These are phyloP conservation scores for Xylariaceae sp. DNA, from an alignment of 2,329 filamentous ascomycete genomes.

Conservation along the genomic window DNA sequence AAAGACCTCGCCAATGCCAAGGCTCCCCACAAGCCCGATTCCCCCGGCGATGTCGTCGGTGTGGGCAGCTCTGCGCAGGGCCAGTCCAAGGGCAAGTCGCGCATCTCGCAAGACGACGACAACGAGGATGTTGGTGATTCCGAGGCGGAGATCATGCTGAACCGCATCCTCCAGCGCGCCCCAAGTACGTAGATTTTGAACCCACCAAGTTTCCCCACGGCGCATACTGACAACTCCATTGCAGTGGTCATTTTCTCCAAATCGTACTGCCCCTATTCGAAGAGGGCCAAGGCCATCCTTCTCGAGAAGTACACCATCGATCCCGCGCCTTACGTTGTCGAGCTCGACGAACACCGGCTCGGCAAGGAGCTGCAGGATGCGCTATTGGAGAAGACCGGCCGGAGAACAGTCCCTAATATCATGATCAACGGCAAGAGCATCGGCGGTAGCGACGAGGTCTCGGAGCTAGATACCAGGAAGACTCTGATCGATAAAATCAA, in stretches of 20 bases:
- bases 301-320: slow-evolving; percentile 80
- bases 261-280: slow-evolving; percentile 83
- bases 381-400: slow-evolving; percentile 69
- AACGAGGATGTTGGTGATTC: slow-evolving; percentile 48
- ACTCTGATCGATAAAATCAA: slow-evolving; percentile 58
- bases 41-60: slow-evolving; percentile 54
- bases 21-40: slow-evolving; percentile 55
- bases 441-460: slow-evolving; percentile 84
- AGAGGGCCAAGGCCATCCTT: slow-evolving; percentile 78
- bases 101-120: slow-evolving; percentile 39
- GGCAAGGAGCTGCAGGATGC: slow-evolving; percentile 69
- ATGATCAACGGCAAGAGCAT: slow-evolving; percentile 84
- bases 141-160: slow-evolving; percentile 67
- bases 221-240: slow-evolving; percentile 9
- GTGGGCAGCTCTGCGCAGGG: slow-evolving; percentile 55
- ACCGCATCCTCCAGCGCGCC: slow-evolving; percentile 75
- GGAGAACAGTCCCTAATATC: slow-evolving; percentile 87
- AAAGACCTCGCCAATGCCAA: slow-evolving; percentile 68
- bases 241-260: slow-evolving; percentile 95
- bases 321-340: slow-evolving; percentile 80
- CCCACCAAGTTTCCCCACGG: neutral
- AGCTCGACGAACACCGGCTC: slow-evolving; percentile 78
- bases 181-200: slow-evolving; percentile 55
- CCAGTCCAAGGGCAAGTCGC: slow-evolving; percentile 44
- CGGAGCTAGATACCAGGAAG: slow-evolving; percentile 63